Evolutionary conservation across 176 grass and related monocot species (phyloP).

Genomic region (Microstegium vimineum): DNA sequence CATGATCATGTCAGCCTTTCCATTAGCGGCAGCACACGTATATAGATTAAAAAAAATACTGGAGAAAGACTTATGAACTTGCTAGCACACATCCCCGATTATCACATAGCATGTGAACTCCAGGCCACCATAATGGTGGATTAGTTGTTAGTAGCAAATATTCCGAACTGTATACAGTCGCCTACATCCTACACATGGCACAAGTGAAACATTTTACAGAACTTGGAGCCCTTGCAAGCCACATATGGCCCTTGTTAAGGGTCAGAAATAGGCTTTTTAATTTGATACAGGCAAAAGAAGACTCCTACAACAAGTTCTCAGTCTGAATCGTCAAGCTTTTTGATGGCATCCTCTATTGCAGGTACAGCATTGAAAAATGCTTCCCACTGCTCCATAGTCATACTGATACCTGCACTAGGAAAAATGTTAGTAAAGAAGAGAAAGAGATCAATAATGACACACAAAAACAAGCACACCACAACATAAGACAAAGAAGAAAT

Average conservation of each 20-base stretch:
- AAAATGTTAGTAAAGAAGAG: not conserved
- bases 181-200: constrained; percentile 15
- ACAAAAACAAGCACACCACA: not conserved
- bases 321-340: constrained; percentile 56
- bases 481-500: not conserved
- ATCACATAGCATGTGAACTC: not conserved
- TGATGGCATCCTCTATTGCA: constrained; percentile 76
- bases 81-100: not conserved
- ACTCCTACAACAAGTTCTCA: constrained; percentile 25
- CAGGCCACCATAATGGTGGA: not conserved
- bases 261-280: not conserved
- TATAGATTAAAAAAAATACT: not conserved
- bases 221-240: not conserved
- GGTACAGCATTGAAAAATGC: constrained; percentile 59
- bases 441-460: not conserved
- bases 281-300: constrained; percentile 12
- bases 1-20: not conserved
- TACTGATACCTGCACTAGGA: constrained; percentile 58
- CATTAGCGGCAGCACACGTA: not conserved
- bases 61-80: not conserved
- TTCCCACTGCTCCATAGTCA: constrained; percentile 89
- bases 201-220: not conserved
- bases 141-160: constrained; percentile 17
- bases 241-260: not conserved
- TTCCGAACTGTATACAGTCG: not conserved